Conservation (phyloP, 495 filamentous ascomycete genomes). For the Aspergillus campestris region DNA sequence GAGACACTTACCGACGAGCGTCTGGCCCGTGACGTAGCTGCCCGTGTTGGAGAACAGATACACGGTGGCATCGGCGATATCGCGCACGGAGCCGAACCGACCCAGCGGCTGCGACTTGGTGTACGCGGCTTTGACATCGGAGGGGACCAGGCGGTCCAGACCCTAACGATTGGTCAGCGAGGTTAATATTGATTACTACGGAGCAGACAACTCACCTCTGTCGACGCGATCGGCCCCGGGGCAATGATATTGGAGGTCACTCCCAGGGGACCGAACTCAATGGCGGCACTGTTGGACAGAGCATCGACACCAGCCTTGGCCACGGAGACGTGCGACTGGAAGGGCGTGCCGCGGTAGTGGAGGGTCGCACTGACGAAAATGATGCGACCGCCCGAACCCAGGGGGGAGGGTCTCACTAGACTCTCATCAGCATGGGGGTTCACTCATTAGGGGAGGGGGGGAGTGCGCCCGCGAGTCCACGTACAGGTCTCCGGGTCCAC, state of each 20-base stretch:
- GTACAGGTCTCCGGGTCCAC: conserved; percentile 39
- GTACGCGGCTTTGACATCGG: conserved; percentile 22
- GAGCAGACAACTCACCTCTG: conserved; percentile 37
- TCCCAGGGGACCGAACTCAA: conserved; percentile 84
- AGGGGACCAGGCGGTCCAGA: conserved; percentile 34
- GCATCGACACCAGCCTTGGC: conserved; percentile 91
- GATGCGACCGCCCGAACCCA: conserved; percentile 70
- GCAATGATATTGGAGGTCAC: conserved; percentile 84
- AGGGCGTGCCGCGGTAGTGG: conserved; percentile 75
- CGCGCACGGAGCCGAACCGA: conserved; percentile 67
- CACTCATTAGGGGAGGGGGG: neutral
- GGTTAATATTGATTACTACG: neutral
- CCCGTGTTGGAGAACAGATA: conserved; percentile 77
- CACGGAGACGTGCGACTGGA: conserved; percentile 78
- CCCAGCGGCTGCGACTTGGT: conserved; percentile 53
- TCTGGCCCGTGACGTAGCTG: conserved; percentile 73
- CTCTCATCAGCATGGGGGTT: neutral
- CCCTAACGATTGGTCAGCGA: conserved; percentile 16
- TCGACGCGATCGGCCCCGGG: conserved; percentile 66
- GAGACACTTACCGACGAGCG: conserved; percentile 50
- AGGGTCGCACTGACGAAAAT: conserved; percentile 84
- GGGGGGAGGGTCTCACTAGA: conserved; percentile 27
- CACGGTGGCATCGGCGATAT: conserved; percentile 89
- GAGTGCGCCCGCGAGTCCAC: conserved; percentile 4
- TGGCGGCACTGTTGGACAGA: conserved; percentile 59